Evolutionary conservation across 441 rosid genomes (phyloP), one percentile per base, ranked within the genome.

Genomic region (Erodium chrysanthum): DNA sequence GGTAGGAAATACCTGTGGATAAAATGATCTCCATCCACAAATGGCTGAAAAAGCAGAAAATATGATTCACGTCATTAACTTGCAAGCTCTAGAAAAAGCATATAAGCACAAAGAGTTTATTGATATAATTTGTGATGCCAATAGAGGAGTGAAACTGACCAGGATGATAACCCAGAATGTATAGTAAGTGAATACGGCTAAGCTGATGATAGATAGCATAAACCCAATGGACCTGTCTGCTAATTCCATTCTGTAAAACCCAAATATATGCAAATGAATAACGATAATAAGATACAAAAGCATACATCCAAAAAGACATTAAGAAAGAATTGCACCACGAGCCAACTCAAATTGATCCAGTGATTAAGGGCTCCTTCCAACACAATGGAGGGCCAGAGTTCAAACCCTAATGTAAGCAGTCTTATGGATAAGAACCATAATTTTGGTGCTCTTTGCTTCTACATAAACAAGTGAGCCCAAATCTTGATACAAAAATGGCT

Each of bases 101-200:
- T 14, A 33, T 10, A 1, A 14, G 7, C 17, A 12, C 18, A 46
- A 46, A n/a, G n/a, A n/a, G n/a, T 0, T 46, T 46, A 14, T 46
- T 46, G 5, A n/a, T 46, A 12, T 14, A 17, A 46, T 1, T 2
- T n/a, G 17, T 1, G 52, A 11, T 46, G 14, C 15, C 52, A 14
- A 15, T 48, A 48, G 7, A 48, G 7, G 56, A 48, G 56, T 2
- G 15, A 48, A 48, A 71, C 85, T 80, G 0, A 91, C 97, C 83
- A 91, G 76, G 64, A 91, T 87, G 81, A 91, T 89, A 77, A 84
- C 94, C 97, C 97, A 91, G 68, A 91, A 91, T 9, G 96, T 91
- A 66, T 87, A 91, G 78, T 91, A 91, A 5, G 92, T 87, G 86
- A 91, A 91, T 66, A 87, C 84, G 46, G 92, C 83, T 74, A 91